A percentile compares a stretch with the other conserved stretches of the same genome.
phyloP scores from a whole-genome alignment of 208 protist species.

The Leishmania tarentolae region DNA sequence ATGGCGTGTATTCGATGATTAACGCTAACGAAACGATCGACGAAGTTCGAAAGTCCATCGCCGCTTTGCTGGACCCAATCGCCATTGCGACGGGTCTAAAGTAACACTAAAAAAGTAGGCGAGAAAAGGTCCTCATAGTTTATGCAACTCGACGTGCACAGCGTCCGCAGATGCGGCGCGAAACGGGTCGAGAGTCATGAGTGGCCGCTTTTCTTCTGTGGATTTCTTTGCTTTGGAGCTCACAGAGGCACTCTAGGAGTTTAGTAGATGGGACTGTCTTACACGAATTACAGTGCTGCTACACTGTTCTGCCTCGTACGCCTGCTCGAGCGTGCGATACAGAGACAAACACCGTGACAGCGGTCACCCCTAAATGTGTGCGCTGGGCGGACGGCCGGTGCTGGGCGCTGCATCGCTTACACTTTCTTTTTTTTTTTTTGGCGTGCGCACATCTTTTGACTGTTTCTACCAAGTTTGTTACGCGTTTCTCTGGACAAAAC shows the following conservation, averaged over 20 bases:
- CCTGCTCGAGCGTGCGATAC: neutral
- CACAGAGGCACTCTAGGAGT: neutral
- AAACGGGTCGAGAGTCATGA: neutral
- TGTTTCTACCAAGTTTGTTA: neutral
- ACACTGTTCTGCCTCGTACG: neutral
- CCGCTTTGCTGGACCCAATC: conserved; percentile 72
- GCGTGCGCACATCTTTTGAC: neutral
- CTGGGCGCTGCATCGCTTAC: neutral
- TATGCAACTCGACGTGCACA: too few species aligned
- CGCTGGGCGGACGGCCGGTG: neutral
- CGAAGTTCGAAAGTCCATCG: conserved; percentile 61
- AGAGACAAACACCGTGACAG: neutral
- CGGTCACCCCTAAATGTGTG: neutral
- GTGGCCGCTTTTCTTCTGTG: neutral
- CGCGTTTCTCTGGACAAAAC: neutral
- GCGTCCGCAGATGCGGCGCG: neutral
- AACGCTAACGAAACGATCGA: conserved; percentile 79
- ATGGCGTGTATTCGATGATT: conserved; percentile 70
- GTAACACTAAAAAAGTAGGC: conserved; percentile 13
- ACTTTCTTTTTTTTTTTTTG: neutral
- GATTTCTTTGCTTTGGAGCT: neutral
- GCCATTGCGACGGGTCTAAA: conserved; percentile 61
- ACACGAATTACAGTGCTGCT: neutral
- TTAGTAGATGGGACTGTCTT: neutral
- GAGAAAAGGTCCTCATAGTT: neutral